Evolutionary conservation across 768 basidiomycete species (phyloP), one percentile per base, ranked within the genome.

Genomic region (Nidularia pulvinata): DNA sequence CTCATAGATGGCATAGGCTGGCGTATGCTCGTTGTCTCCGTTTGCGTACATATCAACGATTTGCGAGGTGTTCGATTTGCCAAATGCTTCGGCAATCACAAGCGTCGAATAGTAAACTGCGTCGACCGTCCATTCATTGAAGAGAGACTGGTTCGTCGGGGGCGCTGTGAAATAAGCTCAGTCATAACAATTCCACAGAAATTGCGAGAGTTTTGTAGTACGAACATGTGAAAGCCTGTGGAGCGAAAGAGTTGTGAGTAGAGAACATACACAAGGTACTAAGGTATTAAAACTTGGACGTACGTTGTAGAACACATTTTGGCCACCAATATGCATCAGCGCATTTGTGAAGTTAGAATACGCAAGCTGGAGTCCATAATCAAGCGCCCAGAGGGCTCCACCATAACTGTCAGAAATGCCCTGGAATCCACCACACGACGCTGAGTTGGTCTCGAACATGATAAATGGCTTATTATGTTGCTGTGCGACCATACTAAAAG

Each of bases 71-170:
- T 87, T 86, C 7, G 81, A 79, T 13, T 79, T 67, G n/a, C 88
- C 88, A 22, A 93, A 71, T 2, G 77, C 76, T 65, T 93, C 91
- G 2, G 89, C 85, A 54, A 88, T 72, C 55, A 83, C 77, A 5
- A 95, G 73, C 3, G 86, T 79, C 0, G 89, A 78, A 66, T 93
- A 93, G 71, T 89, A 92, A 48, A 87, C 73, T 0, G 90, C 83
- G 0, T 88, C 89, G 45, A 91, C 73, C 0, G 88, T 88, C 90
- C 89, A 93, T 69, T 87, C 72, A 51, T 78, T 79, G 69, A 77
- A 84, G 1, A 73, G 61, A 6, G 83, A 80, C 55, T 86, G 76
- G 59, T 86, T 84, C 46, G 75, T 83, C 57, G 77, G 82, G 60
- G 72, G 84, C 52, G 69, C 78, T 80, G 22, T 46, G 11, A 11